phyloP scores from a whole-genome alignment of 2,329 filamentous ascomycete genomes.

The Nothopassalora personata region DNA sequence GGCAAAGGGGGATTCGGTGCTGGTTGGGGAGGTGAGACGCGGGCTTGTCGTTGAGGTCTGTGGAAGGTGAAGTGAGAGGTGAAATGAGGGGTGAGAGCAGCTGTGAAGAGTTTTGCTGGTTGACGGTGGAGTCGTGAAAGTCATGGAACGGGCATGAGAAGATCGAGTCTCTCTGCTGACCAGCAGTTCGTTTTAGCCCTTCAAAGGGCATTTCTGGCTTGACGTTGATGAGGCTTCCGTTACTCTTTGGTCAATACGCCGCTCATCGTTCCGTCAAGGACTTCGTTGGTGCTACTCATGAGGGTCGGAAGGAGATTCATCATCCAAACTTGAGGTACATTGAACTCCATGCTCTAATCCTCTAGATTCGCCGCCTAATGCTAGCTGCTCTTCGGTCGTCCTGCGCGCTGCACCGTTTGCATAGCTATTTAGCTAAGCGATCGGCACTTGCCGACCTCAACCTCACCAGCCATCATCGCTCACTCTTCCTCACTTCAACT shows the following conservation, averaged over 20 bases:
- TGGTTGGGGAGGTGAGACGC: not conserved
- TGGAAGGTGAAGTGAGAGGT: not conserved
- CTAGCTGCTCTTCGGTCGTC: not conserved
- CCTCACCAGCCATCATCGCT: not conserved
- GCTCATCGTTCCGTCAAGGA: slow-evolving; percentile 5
- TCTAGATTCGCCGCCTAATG: not conserved
- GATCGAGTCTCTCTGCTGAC: not conserved
- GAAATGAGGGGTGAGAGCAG: not conserved
- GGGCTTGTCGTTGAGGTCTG: not conserved
- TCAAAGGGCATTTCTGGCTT: not conserved
- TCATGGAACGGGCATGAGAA: not conserved
- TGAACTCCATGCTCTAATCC: not conserved
- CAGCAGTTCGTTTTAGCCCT: not conserved
- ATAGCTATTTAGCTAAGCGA: not conserved
- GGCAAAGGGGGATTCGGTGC: not conserved
- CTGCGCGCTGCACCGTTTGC: not conserved
- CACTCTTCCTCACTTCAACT: not conserved
- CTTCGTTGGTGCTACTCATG: not conserved
- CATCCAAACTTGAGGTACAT: not conserved
- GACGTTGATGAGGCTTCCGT: slow-evolving; percentile 2
- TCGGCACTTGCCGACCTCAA: not conserved
- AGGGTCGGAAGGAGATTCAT: not conserved
- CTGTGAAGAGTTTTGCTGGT: not conserved
- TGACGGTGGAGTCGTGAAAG: not conserved
- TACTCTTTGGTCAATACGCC: slow-evolving; percentile 3